Base-by-base conservation (phyloP, 371 early-diverging fungal species). In the Mortierella sp. region DNA sequence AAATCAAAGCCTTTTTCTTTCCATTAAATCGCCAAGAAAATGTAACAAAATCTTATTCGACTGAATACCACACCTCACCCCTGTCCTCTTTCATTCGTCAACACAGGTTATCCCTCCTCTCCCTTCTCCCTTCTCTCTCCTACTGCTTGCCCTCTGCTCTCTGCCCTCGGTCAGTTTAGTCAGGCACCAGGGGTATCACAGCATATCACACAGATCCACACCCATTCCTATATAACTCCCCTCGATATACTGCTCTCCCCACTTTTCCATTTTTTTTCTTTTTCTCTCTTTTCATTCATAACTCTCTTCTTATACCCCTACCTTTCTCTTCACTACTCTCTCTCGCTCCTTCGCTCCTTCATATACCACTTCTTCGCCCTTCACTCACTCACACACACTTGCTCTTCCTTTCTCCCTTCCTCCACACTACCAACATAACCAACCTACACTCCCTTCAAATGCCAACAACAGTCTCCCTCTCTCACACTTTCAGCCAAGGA, bases 401-500 rank as follows among this genome's bases (percentile, higher is more conserved):
- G 3, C 35, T 32, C 32, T 32, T 32, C 35, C 35, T 44, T 56
- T 35, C 41, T 55, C 8, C 27, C 70, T 46, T 44, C 51, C 32
- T 63, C 74, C 58, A 54, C 65, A 55, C 54, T 21, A 29, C 46
- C 56, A 29, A 32, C 29, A 32, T 10, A 4, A 21, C 6, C 70
- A 44, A 32, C 80, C 21, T 60, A 35, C 71, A 32, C 71, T 24
- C 38, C 10, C 6, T 35, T 1, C 70, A 76, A 14, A 84, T 84
- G 84, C 84, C 83, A 35, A 77, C 86, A 6, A 81, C 86, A 74
- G 58, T 86, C 49, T 86, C 86, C 41, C 51, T 86, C 54, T 5
- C 76, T 55, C 79, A 76, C 41, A 29, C 65, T 73, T 74, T 79
- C 5, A 44, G 75, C 58, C 74, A 82, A 54, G 86, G 86, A 29